Evolutionary conservation across 129 eudicot genomes (phyloP).

Genomic region (Oenanthe sinensis): DNA sequence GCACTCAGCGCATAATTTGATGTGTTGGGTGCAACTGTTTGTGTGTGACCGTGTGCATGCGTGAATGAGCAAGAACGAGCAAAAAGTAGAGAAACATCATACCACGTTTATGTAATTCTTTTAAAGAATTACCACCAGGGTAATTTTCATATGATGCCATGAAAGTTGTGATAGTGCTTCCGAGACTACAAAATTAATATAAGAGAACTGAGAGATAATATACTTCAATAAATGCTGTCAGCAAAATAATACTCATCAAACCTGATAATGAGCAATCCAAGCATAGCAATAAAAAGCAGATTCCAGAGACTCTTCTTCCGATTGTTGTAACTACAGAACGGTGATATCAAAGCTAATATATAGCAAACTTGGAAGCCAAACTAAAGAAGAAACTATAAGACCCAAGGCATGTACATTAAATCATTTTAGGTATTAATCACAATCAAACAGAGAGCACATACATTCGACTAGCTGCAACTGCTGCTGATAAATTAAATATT

Average conservation of each 20-base stretch:
- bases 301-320: constrained; percentile 85
- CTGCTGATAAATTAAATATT: constrained; percentile 82
- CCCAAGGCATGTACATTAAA: not conserved
- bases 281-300: constrained; percentile 40
- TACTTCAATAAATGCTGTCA: not conserved
- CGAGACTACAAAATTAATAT: constrained; percentile 61
- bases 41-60: not conserved
- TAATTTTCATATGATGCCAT: constrained; percentile 94
- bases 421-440: constrained; percentile 1
- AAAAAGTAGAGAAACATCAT: constrained; percentile 20
- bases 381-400: not conserved
- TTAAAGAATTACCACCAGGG: constrained; percentile 87
- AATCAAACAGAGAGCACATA: constrained; percentile 26
- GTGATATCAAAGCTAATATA: not conserved
- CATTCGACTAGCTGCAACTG: constrained; percentile 91
- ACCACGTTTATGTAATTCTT: constrained; percentile 66
- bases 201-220: constrained; percentile 16
- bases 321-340: constrained; percentile 67
- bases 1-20: not conserved
- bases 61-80: not conserved
- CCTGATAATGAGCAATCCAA: constrained; percentile 66
- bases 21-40: not conserved
- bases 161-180: constrained; percentile 50
- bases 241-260: constrained; percentile 19
- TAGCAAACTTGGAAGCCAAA: not conserved